Base-by-base conservation (phyloP, 805 yeast species). In the Candida palmyrensis region DNA sequence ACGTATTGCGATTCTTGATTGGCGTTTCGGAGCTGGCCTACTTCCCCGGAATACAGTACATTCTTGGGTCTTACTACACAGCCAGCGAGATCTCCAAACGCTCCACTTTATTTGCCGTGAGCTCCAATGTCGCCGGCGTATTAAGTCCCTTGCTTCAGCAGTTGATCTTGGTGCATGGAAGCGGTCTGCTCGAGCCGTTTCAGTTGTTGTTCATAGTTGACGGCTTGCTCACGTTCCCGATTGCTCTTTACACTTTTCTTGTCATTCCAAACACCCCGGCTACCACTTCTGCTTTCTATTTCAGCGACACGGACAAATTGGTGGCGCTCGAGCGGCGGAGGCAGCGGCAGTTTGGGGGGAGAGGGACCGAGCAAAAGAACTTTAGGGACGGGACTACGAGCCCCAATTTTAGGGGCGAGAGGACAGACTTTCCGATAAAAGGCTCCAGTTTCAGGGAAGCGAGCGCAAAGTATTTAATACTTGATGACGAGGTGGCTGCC, bases 191-290 rank as follows among this genome's bases (percentile, higher is more conserved):
- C 20, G 45, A 55, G 5, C 64, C 68, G 2, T 71, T 62, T 53
- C 62, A 66, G 39, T 67, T 70, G 68, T 52, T 71, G 57, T 71
- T 71, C 44, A 58, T 70, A 3, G 46, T 71, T 28, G 75, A 71
- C 43, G 73, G 68, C 2, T 48, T 64, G 11, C 51, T 57, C 18
- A 49, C 57, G 10, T 30, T 57, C 14, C 60, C 60, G 4, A 48
- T 71, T 25, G 73, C 65, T 1, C 33, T 67, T 15, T 66, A 67
- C 39, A 66, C 73, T 1, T 43, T 68, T 55, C 40, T 59, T 27
- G 62, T 54, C n/a, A 62, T 61, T 40, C 75, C 75, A 30, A 66
- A 66, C 42, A 65, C 71, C 3, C 75, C 75, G 1, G 56, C 66
- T 4, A 62, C 69, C 4, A 61, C 66, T 3, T 59, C 54, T 24